phyloP scores from a whole-genome alignment of 78 protist species.

The Dictyostelium citrinum region DNA sequence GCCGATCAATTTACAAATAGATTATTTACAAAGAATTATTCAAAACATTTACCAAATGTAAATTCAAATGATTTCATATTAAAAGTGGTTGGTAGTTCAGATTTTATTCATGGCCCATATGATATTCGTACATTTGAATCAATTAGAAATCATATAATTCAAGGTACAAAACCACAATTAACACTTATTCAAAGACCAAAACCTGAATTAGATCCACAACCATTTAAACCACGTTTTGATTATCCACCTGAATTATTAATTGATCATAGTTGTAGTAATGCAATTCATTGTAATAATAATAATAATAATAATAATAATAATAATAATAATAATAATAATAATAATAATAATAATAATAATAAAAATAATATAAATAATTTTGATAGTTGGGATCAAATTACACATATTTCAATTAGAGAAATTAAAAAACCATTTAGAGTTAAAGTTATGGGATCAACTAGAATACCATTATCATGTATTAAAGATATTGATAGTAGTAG shows the following conservation, averaged over 20 bases:
- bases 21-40: conserved; percentile 39
- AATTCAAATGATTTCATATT: conserved; percentile 21
- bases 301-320: neutral
- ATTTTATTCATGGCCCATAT: conserved; percentile 64
- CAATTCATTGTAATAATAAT: neutral
- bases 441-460: conserved; percentile 25
- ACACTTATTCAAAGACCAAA: conserved; percentile 52
- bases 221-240: conserved; percentile 63
- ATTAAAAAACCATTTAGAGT: conserved; percentile 29
- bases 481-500: conserved; percentile 31
- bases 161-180: conserved; percentile 42
- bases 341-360: too few relatives aligned
- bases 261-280: neutral
- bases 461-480: conserved; percentile 13
- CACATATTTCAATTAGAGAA: conserved; percentile 57
- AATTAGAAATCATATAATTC: conserved; percentile 33
- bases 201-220: conserved; percentile 45
- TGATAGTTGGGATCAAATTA: conserved; percentile 47
- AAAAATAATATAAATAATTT: neutral
- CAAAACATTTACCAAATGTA: conserved; percentile 74
- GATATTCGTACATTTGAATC: conserved; percentile 36
- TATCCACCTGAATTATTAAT: neutral
- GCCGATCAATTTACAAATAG: conserved; percentile 45
- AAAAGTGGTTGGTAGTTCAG: conserved; percentile 56
- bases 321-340: neutral